Conservation (phyloP, 768 basidiomycete genomes). For the Termitomyces sp. region DNA sequence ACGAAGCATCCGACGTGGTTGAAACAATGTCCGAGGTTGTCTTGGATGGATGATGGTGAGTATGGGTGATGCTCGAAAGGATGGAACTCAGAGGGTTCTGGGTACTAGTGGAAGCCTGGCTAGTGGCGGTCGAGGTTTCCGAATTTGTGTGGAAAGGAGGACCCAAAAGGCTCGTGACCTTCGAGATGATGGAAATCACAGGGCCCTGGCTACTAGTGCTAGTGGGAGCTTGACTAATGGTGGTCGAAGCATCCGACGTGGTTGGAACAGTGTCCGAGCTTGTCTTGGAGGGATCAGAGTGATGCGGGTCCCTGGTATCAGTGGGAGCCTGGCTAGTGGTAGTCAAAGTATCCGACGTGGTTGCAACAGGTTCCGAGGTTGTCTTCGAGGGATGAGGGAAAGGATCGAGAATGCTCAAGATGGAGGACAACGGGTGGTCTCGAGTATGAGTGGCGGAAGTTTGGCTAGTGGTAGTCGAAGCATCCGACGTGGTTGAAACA, state of each 20-base stretch:
- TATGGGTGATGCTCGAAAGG: no score
- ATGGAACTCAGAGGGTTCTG: no score
- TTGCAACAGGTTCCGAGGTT: not conserved
- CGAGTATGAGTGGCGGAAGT: not conserved
- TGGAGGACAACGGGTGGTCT: not conserved
- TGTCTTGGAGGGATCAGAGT: not conserved
- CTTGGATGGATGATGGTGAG: not conserved
- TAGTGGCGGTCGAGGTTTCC: no score
- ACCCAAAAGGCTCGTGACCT: not conserved
- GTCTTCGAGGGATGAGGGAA: not conserved
- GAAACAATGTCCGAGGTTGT: not conserved
- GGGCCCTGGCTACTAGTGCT: not conserved
- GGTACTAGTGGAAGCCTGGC: no score
- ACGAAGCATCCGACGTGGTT: no score
- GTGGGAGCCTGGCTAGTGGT: not conserved
- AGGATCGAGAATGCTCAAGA: not conserved
- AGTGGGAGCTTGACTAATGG: not conserved
- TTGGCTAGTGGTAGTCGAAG: not conserved
- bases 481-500: not conserved
- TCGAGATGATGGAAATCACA: not conserved
- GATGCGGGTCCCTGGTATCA: not conserved
- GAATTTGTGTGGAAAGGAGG: no score
- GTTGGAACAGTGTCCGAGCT: not conserved
- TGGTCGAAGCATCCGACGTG: not conserved
- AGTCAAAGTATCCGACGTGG: not conserved